phyloP scores from a whole-genome alignment of 768 basidiomycete genomes.

The Termitomyces sp. region DNA sequence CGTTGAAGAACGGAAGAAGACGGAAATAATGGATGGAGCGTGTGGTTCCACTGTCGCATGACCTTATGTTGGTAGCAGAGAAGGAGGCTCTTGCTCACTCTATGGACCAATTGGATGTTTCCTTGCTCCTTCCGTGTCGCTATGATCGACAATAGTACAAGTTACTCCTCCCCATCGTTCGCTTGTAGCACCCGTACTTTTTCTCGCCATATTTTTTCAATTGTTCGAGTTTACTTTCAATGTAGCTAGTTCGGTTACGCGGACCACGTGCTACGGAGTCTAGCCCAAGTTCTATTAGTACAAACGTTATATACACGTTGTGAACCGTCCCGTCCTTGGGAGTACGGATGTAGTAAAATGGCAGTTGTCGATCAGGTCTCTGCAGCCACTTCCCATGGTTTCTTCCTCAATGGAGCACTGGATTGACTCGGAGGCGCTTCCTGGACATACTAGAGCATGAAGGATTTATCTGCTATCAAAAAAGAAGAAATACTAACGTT shows the following conservation, averaged over 20 bases:
- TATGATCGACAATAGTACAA: slow-evolving; percentile 1
- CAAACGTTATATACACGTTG: not conserved
- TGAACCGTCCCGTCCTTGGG: not conserved
- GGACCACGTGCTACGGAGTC: not conserved
- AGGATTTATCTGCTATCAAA: not conserved
- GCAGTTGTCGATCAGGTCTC: not conserved
- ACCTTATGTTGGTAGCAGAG: not conserved
- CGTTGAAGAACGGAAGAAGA: not conserved
- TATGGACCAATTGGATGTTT: slow-evolving; percentile 7
- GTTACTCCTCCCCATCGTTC: slow-evolving; percentile 1
- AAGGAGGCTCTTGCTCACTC: not conserved
- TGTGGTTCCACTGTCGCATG: not conserved
- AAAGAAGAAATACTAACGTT: slow-evolving; percentile 41
- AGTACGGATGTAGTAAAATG: not conserved
- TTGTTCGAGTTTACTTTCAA: not conserved
- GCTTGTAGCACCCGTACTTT: slow-evolving; percentile 1
- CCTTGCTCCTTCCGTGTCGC: not conserved
- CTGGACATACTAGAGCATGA: slow-evolving; percentile 25
- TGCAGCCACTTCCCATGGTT: slow-evolving; percentile 57
- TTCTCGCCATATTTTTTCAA: not conserved
- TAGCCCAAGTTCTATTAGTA: not conserved
- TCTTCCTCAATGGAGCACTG: slow-evolving; percentile 41
- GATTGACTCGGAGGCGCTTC: slow-evolving; percentile 53
- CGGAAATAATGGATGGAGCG: slow-evolving; percentile 1
- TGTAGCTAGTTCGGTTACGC: not conserved